Conservation (phyloP, 2,329 filamentous ascomycete species). For the Phaeophleospora eucalypticola region DNA sequence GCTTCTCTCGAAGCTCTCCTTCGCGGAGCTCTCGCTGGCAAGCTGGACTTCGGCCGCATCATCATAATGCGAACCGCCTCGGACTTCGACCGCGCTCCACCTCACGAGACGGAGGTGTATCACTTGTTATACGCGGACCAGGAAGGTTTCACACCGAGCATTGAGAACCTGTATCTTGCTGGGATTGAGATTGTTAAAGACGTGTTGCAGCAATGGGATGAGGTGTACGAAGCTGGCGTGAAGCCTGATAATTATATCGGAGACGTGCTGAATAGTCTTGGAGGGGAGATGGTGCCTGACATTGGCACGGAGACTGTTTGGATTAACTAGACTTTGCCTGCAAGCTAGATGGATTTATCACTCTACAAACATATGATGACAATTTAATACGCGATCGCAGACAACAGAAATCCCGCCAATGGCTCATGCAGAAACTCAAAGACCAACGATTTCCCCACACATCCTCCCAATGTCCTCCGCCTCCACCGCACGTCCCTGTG, state of each 20-base stretch:
- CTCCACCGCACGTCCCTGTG: too few relatives aligned
- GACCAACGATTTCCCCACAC: too few relatives aligned
- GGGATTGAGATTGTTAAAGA: slow-evolving; percentile 62
- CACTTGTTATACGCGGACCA: slow-evolving; percentile 59
- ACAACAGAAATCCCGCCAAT: too few relatives aligned
- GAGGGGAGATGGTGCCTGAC: slow-evolving; percentile 62
- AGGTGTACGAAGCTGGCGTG: slow-evolving; percentile 54
- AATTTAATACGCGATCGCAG: too few relatives aligned
- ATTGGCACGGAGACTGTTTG: slow-evolving; percentile 36
- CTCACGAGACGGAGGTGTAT: slow-evolving; percentile 50
- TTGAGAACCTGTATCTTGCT: slow-evolving; percentile 63
- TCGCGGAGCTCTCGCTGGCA: slow-evolving; percentile 25
- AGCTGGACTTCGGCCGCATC: slow-evolving; percentile 34
- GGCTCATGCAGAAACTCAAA: too few relatives aligned
- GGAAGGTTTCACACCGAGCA: slow-evolving; percentile 58
- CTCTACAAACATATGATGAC: too few relatives aligned
- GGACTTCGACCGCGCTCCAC: slow-evolving; percentile 67
- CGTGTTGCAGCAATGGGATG: slow-evolving; percentile 58
- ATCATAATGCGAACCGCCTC: slow-evolving; percentile 47
- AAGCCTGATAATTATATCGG: slow-evolving; percentile 61
- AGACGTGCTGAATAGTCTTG: slow-evolving; percentile 64
- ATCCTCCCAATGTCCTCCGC: too few relatives aligned
- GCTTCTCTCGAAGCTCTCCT: slow-evolving; percentile 34
- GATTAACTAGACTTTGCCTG: slow-evolving; percentile 10
- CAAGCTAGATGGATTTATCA: not conserved